These are phyloP conservation scores for Thymus quinquecostatus DNA, from an alignment of 257 asterid species.

Conservation along the genomic window DNA sequence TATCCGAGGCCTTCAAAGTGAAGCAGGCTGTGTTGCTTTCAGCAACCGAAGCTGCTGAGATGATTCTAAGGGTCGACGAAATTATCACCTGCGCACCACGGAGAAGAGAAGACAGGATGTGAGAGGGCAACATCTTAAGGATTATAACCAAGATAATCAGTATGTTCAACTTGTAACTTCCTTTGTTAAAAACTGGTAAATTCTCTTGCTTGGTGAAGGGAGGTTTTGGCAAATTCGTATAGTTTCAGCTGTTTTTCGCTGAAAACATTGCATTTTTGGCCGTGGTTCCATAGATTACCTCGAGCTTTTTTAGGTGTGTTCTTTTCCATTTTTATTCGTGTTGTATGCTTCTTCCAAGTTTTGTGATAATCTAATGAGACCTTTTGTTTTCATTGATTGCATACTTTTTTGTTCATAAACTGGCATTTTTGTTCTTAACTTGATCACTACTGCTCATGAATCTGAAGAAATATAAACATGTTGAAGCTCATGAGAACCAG, in stretches of 20 bases:
- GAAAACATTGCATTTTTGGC: neutral
- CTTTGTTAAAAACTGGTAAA: neutral
- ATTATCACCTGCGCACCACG: conserved; percentile 88
- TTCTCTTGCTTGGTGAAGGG: neutral
- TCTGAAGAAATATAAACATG: no score
- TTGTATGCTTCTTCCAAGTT: no score
- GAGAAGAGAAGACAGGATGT: conserved; percentile 86
- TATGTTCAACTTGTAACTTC: neutral
- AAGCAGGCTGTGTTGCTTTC: conserved; percentile 87
- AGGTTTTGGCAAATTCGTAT: neutral
- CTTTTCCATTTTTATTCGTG: neutral
- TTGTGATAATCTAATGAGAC: no score
- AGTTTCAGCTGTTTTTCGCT: neutral
- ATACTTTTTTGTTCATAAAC: no score
- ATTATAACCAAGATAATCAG: neutral
- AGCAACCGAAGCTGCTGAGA: conserved; percentile 94
- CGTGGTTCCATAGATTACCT: neutral
- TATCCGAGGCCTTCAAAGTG: conserved; percentile 87
- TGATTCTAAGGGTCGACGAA: conserved; percentile 86
- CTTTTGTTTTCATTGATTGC: no score
- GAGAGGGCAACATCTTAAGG: conserved; percentile 35
- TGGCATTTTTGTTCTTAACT: no score
- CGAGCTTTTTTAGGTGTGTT: neutral
- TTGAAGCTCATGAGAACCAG: no score
- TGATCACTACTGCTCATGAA: no score